Base-by-base conservation (phyloP, 1,284 basidiomycete genomes). In the Ustilago sp. region DNA sequence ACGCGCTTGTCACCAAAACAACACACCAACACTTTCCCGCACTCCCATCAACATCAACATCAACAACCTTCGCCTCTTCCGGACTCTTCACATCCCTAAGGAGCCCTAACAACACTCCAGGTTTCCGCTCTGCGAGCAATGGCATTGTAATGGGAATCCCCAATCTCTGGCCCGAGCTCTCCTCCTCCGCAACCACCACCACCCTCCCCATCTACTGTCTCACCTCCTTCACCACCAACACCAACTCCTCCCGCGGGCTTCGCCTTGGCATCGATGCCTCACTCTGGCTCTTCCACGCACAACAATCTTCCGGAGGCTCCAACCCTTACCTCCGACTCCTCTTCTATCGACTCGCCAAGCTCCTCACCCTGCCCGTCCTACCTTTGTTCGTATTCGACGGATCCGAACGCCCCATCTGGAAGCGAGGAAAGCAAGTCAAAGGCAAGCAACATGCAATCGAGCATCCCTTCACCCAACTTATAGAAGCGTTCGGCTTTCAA, bases 301-400 rank as follows among this genome's bases (percentile, higher is more conserved):
- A 85, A 41, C 87, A 86, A 23, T 79, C 82, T 7, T 74, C 82
- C 0, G 84, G 83, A 4, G 88, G 88, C 3, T 82, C 87, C 65
- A 89, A 90, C 67, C 88, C 89, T 0, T 87, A 86, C 62, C 79
- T 90, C 19, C n/a, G 83, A 35, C 63, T 77, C 23, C 83, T 90
- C 48, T 89, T 89, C 80, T 89, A 87, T 82, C 88, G 89, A 19
- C 86, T 88, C 34, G 90, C 91, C 35, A 90, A 90, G 12, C 89
- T 98, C 3, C 90, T 94, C 80, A 89, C 89, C 59, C 89, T 91
- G 13, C 94, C 94, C 0, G 90, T 96, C 71, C 89, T 94, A 23
- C 93, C 94, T 0, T 88, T 98, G 2, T 97, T 98, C 86, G 93
- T 98, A 1, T 98, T 98, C 82, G 95, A 99, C 86, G 96, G 96